phyloP scores from a whole-genome alignment of 371 early-diverging fungal species.

The Rhizopus sp. region DNA sequence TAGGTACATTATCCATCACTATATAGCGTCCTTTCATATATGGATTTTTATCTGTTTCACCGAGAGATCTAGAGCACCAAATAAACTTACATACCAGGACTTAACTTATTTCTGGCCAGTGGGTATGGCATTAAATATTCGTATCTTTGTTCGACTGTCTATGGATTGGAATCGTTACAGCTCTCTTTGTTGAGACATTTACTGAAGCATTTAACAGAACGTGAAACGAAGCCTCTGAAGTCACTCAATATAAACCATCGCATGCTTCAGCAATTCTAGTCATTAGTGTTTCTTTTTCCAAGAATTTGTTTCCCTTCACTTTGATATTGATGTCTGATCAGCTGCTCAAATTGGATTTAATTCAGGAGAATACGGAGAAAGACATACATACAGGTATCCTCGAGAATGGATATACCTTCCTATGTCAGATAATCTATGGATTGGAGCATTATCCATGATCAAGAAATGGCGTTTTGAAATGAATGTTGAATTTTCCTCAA shows the following conservation, averaged over 20 bases:
- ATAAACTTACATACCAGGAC: no score
- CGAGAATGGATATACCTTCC: constrained; percentile 15
- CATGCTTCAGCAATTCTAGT: constrained; percentile 9
- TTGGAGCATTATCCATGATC: constrained; percentile 5
- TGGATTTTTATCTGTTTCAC: no score
- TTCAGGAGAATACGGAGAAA: constrained; percentile 19
- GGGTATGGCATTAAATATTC: no score
- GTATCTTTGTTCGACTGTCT: no score
- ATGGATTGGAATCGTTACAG: no score
- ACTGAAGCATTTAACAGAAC: background rate
- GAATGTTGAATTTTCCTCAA: no score
- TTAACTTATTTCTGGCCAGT: no score
- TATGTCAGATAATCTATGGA: constrained; percentile 15
- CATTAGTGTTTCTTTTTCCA: constrained; percentile 15
- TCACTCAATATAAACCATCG: constrained; percentile 9
- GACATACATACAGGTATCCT: constrained; percentile 19
- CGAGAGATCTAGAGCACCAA: no score
- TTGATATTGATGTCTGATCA: constrained; percentile 18
- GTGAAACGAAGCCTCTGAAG: constrained; percentile 10
- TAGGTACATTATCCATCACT: no score
- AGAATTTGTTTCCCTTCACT: constrained; percentile 11
- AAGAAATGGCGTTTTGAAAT: background rate
- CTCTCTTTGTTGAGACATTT: no score
- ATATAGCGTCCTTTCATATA: no score
- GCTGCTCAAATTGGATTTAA: constrained; percentile 14